Evolutionary conservation across 1,284 basidiomycete genomes (phyloP).

Genomic region (Mycena sp.): DNA sequence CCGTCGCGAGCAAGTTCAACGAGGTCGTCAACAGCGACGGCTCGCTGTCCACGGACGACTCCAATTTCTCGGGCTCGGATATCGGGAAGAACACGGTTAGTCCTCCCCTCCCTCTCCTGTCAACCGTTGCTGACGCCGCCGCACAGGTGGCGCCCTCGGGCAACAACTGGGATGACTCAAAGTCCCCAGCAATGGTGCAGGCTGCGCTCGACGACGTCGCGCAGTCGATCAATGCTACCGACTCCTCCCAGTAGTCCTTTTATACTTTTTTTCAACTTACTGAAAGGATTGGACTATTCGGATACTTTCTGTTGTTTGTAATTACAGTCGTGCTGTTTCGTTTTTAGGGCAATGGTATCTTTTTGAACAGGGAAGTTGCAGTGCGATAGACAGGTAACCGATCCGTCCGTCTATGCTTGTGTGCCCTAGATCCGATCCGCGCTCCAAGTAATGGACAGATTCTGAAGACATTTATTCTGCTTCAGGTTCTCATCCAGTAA

Average conservation of each 20-base stretch:
- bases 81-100: slow-evolving; percentile 42
- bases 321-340: slow-evolving; percentile 12
- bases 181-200: slow-evolving; percentile 41
- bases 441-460: too few species aligned
- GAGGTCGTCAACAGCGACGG: slow-evolving; percentile 44
- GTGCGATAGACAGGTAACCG: background rate
- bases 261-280: too few species aligned
- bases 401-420: background rate
- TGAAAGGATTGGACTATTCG: too few species aligned
- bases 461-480: too few species aligned
- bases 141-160: slow-evolving; percentile 39
- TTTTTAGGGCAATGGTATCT: slow-evolving; percentile 12
- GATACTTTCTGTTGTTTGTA: background rate
- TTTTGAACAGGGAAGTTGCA: slow-evolving; percentile 8
- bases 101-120: too few species aligned
- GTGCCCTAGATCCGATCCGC: too few species aligned
- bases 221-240: slow-evolving; percentile 32
- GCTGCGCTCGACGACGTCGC: slow-evolving; percentile 41
- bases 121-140: too few species aligned
- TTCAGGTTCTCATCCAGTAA: too few species aligned
- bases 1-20: slow-evolving; percentile 41
- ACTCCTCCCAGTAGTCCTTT: slow-evolving; percentile 2
- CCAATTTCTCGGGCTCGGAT: slow-evolving; percentile 47
- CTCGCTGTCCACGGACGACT: slow-evolving; percentile 43
- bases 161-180: slow-evolving; percentile 46